Conservation (phyloP, 1,284 basidiomycete species). For the Phellinidium pouzarii region DNA sequence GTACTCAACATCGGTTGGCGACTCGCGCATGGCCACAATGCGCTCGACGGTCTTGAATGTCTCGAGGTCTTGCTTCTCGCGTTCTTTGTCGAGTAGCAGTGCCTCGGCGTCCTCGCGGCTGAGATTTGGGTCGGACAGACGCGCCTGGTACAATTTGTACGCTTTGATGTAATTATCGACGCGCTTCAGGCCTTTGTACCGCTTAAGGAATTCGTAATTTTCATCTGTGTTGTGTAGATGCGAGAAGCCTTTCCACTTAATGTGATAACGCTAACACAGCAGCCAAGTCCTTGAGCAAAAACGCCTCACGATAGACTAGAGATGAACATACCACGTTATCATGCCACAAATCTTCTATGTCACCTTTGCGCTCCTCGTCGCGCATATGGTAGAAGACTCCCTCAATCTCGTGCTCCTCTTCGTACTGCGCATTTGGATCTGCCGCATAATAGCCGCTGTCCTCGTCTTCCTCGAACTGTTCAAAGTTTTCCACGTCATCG, state of each 20-base stretch:
- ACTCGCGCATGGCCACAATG: slow-evolving; percentile 79
- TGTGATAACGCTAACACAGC: slow-evolving; percentile 73
- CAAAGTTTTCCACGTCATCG: slow-evolving; percentile 78
- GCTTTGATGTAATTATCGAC: slow-evolving; percentile 99
- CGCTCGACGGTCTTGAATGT: slow-evolving; percentile 91
- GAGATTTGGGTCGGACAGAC: slow-evolving; percentile 60
- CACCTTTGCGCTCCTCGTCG: slow-evolving; percentile 72
- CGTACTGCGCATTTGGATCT: slow-evolving; percentile 43
- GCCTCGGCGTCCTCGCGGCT: slow-evolving; percentile 88
- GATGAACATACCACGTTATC: slow-evolving; percentile 69
- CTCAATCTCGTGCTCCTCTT: slow-evolving; percentile 87
- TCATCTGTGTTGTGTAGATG: slow-evolving; percentile 97
- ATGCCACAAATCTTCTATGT: slow-evolving; percentile 75
- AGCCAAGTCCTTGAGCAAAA: neutral
- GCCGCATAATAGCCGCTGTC: slow-evolving; percentile 43
- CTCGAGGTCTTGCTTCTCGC: slow-evolving; percentile 86
- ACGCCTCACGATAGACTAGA: slow-evolving; percentile 8
- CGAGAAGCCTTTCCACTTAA: slow-evolving; percentile 94
- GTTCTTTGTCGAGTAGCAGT: slow-evolving; percentile 84
- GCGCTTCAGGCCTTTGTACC: slow-evolving; percentile 90
- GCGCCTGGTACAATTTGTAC: slow-evolving; percentile 67
- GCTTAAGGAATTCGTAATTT: slow-evolving; percentile 90
- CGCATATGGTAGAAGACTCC: slow-evolving; percentile 76
- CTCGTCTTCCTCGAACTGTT: slow-evolving; percentile 66
- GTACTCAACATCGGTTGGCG: slow-evolving; percentile 69